Percentiles rank a stretch among this genome's conserved stretches.
Conservation (phyloP, 768 basidiomycete species). For the Lactifluus piperatus region DNA sequence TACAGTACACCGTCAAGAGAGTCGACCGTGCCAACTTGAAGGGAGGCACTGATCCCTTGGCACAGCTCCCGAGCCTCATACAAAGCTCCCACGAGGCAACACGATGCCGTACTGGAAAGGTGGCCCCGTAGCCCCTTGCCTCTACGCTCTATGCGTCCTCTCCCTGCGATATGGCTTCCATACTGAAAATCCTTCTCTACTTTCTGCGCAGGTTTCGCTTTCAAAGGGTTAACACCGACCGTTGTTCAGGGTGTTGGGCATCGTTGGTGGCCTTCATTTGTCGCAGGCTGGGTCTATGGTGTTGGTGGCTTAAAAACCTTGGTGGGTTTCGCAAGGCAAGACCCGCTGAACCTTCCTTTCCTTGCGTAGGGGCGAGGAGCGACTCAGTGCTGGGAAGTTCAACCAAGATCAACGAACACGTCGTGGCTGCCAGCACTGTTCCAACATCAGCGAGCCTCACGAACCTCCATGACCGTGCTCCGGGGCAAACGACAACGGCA, state of each 20-base stretch:
- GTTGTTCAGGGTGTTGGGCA: not conserved
- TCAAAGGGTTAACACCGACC: not conserved
- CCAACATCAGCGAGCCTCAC: constrained; percentile 2
- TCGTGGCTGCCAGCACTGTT: not conserved
- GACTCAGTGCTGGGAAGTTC: not conserved
- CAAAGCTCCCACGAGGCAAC: too few relatives aligned
- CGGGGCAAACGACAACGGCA: not conserved
- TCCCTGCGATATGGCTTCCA: not conserved
- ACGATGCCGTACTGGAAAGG: not conserved
- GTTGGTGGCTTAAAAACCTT: not conserved
- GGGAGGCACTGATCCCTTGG: too few relatives aligned
- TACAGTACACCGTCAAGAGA: too few relatives aligned
- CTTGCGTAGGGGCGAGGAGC: not conserved
- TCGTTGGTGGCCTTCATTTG: not conserved
- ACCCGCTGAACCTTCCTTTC: not conserved
- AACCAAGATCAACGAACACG: not conserved
- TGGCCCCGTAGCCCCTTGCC: not conserved
- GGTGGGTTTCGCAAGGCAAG: not conserved
- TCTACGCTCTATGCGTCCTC: not conserved
- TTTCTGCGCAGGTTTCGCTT: not conserved
- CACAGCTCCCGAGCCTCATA: too few relatives aligned
- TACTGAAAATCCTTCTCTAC: not conserved
- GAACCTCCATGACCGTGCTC: not conserved
- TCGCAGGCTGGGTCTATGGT: not conserved
- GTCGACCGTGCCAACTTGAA: too few relatives aligned